A percentile compares a stretch with the other conserved stretches of the same genome.
Evolutionary conservation across 345 rosid species (phyloP).

Genomic region (Bruguiera gymnorhiza): DNA sequence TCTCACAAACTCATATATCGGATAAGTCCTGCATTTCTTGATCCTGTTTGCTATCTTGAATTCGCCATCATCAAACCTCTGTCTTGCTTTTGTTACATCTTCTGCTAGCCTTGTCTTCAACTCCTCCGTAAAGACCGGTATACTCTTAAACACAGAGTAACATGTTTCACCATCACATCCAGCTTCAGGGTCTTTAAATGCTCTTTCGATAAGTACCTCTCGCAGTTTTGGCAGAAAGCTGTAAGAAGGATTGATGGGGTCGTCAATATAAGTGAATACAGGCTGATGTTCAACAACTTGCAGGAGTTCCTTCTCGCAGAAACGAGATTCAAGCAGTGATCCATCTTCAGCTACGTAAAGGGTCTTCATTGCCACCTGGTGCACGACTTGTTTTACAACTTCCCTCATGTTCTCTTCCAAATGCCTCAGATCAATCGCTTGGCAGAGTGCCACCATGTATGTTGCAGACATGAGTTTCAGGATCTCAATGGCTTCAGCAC

Average conservation of each 20-base stretch:
- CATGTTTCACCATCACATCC: slow-evolving; percentile 18
- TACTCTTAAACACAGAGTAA: slow-evolving; percentile 34
- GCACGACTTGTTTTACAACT: slow-evolving; percentile 26
- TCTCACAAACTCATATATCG: slow-evolving; percentile 44
- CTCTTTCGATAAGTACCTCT: slow-evolving; percentile 35
- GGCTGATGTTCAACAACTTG: slow-evolving; percentile 42
- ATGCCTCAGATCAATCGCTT: slow-evolving; percentile 48
- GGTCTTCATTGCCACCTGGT: slow-evolving; percentile 33
- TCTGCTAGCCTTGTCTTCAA: slow-evolving; percentile 37
- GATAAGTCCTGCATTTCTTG: slow-evolving; percentile 43
- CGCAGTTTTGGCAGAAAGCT: slow-evolving; percentile 35
- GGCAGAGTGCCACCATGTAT: slow-evolving; percentile 49
- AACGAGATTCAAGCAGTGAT: slow-evolving; percentile 39
- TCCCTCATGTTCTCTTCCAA: slow-evolving; percentile 50
- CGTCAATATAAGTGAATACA: slow-evolving; percentile 45
- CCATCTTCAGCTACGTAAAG: slow-evolving; percentile 44
- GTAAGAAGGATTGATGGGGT: slow-evolving; percentile 42
- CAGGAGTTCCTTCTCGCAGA: slow-evolving; percentile 43
- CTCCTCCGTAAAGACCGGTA: slow-evolving; percentile 39
- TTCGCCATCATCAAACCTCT: slow-evolving; percentile 30
- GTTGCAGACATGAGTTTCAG: slow-evolving; percentile 49
- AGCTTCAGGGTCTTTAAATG: slow-evolving; percentile 24
- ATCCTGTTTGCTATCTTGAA: slow-evolving; percentile 27
- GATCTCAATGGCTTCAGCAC: slow-evolving; percentile 48
- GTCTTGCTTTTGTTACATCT: slow-evolving; percentile 37